phyloP scores from a whole-genome alignment of 306 rosid genomes.

The Rosa multiflora region DNA sequence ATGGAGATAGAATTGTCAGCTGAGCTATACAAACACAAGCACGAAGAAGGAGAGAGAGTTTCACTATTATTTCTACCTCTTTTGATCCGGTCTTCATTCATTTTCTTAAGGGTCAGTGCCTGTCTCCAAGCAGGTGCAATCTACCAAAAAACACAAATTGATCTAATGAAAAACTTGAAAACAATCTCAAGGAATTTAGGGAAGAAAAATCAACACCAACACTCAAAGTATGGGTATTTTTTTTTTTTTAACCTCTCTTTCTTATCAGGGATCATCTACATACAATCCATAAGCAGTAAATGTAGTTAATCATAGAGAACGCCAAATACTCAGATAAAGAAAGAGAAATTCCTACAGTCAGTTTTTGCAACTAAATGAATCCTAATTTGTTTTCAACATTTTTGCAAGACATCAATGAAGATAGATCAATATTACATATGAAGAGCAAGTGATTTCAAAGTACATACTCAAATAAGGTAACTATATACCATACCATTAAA shows the following conservation, averaged over 20 bases:
- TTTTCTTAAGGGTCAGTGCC: conserved; percentile 61
- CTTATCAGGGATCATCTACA: not conserved
- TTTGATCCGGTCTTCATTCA: conserved; percentile 66
- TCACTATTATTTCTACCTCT: conserved; percentile 48
- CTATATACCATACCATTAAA: conserved; percentile 45
- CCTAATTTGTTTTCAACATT: not conserved
- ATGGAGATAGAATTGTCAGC: not conserved
- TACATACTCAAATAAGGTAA: conserved; percentile 4
- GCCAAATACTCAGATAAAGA: not conserved
- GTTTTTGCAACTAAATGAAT: not conserved
- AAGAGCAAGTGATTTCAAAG: conserved; percentile 8
- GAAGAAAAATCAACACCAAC: not conserved
- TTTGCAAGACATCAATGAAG: not conserved
- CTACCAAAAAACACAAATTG: conserved; percentile 38
- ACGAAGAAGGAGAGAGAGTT: not conserved
- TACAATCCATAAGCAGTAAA: not conserved
- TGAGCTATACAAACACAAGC: not conserved
- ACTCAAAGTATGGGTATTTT: not conserved
- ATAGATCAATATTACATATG: not conserved
- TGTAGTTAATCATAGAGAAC: not conserved
- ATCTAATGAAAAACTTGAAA: not conserved
- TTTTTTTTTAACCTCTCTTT: not conserved
- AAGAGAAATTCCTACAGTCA: not conserved
- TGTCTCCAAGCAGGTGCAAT: conserved; percentile 97
- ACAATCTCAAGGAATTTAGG: not conserved